Conservation (phyloP, 2,329 filamentous ascomycete species). For the Xylariaceae sp. region DNA sequence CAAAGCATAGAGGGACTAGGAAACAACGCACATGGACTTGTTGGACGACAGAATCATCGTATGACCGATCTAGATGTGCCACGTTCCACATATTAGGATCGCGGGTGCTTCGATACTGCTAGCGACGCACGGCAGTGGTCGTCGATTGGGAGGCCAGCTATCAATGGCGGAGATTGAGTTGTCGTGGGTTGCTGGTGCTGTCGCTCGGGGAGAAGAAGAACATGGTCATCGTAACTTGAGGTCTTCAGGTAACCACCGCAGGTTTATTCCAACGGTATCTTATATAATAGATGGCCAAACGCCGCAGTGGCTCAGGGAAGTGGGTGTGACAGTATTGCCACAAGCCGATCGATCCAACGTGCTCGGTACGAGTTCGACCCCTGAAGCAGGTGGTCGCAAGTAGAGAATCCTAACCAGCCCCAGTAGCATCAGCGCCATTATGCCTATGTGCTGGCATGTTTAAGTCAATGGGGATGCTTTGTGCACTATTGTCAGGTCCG, state of each 20-base stretch:
- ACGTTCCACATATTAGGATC: constrained; percentile 26
- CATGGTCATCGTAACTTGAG: constrained; percentile 13
- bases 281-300: constrained; percentile 21
- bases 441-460: constrained; percentile 19
- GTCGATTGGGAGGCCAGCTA: constrained; percentile 3
- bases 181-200: constrained; percentile 10
- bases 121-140: background rate
- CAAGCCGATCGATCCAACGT: constrained; percentile 19
- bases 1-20: background rate
- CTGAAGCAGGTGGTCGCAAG: constrained; percentile 18
- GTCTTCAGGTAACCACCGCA: constrained; percentile 7
- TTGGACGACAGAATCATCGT: constrained; percentile 23
- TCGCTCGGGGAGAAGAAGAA: constrained; percentile 8
- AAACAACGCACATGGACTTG: constrained; percentile 27
- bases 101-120: constrained; percentile 11
- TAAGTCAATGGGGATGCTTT: constrained; percentile 18
- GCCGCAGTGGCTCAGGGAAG: constrained; percentile 9
- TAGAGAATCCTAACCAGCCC: constrained; percentile 18
- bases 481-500: constrained; percentile 8
- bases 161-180: constrained; percentile 5
- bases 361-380: constrained; percentile 8
- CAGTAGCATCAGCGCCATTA: constrained; percentile 19
- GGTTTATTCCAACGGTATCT: constrained; percentile 15
- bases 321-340: constrained; percentile 9
- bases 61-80: constrained; percentile 25